Percentiles rank a stretch among this genome's conserved stretches.
These are phyloP conservation scores for Backusella morwellensis DNA, from an alignment of 192 early-diverging fungal genomes.

Conservation along the genomic window DNA sequence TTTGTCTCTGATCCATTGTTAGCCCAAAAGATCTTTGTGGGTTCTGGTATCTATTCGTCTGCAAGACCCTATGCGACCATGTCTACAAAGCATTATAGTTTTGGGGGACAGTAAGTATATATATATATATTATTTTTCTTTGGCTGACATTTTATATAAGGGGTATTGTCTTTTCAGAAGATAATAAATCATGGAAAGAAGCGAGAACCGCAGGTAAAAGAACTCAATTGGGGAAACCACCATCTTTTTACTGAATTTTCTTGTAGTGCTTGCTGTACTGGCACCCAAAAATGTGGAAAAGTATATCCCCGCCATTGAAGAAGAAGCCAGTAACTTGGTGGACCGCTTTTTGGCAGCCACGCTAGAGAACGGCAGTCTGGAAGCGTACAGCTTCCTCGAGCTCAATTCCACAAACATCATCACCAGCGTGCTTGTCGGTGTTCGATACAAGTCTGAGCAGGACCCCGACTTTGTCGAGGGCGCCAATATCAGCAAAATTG, in stretches of 20 bases:
- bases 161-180: not conserved
- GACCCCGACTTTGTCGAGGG: constrained; percentile 1
- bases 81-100: not conserved
- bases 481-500: not conserved
- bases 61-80: not conserved
- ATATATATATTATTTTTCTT: not conserved
- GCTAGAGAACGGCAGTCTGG: not conserved
- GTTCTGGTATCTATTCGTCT: not conserved
- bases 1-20: not conserved
- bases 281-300: not conserved
- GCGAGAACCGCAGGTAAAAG: constrained; percentile 13
- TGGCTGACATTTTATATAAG: not conserved
- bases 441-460: not conserved
- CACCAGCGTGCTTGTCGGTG: not conserved
- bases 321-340: not conserved
- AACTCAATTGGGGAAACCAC: no score
- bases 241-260: no score
- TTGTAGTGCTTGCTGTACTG: not conserved
- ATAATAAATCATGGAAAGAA: not conserved
- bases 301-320: not conserved
- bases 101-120: not conserved
- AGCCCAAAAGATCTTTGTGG: constrained; percentile 14
- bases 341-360: not conserved
- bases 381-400: not conserved
- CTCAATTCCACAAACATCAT: not conserved